Evolutionary conservation across 441 rosid species (phyloP).

Genomic region (Euphorbia corollata): DNA sequence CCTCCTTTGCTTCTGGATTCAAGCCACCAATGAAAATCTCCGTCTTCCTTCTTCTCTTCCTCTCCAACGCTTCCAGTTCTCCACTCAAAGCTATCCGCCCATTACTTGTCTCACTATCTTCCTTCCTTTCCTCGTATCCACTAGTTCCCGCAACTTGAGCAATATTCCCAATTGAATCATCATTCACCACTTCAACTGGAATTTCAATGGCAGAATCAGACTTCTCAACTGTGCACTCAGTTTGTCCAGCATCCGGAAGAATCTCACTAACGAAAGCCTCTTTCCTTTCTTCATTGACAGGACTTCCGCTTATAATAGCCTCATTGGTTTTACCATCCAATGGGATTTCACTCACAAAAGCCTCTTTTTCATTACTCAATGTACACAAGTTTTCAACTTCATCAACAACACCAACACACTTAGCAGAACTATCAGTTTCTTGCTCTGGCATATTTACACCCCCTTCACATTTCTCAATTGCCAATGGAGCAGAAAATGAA

Average conservation of each 20-base stretch:
- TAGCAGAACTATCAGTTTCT: neutral
- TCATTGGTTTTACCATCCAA: slow-evolving; percentile 10
- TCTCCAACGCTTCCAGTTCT: slow-evolving; percentile 29
- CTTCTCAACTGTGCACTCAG: slow-evolving; percentile 9
- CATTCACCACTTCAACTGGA: slow-evolving; percentile 9
- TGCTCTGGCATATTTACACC: neutral
- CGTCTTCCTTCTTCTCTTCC: slow-evolving; percentile 27
- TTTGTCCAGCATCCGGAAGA: neutral
- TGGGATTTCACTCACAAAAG: slow-evolving; percentile 3
- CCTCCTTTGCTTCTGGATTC: slow-evolving; percentile 24
- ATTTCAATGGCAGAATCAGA: slow-evolving; percentile 12
- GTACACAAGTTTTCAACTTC: slow-evolving; percentile 13
- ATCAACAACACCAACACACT: neutral
- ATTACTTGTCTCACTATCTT: slow-evolving; percentile 14
- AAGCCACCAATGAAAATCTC: slow-evolving; percentile 36
- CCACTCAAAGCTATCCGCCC: slow-evolving; percentile 23
- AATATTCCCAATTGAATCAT: slow-evolving; percentile 13
- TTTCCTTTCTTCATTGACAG: neutral
- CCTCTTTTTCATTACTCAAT: slow-evolving; percentile 6
- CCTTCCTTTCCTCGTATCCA: slow-evolving; percentile 11
- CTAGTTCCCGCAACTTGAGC: neutral
- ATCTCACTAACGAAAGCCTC: slow-evolving; percentile 5
- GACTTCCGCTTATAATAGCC: neutral
- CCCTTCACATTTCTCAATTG: neutral
- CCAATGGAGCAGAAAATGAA: neutral